Evolutionary conservation across 257 asterid genomes (phyloP).

Genomic region (Nicotiana tomentosiformis): DNA sequence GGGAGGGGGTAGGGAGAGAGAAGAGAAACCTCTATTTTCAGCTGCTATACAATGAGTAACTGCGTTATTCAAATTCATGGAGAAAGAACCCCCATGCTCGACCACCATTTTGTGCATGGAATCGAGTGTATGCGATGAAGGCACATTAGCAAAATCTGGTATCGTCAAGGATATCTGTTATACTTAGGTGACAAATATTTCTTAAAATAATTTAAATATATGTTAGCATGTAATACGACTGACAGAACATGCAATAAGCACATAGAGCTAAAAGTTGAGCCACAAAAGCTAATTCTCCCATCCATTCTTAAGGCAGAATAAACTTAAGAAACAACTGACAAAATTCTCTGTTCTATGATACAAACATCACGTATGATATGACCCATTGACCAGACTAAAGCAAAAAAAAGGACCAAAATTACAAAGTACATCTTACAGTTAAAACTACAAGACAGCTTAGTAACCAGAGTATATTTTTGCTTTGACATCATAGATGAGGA

Average conservation of each 20-base stretch:
- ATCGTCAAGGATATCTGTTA: constrained; percentile 48
- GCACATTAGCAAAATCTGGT: constrained; percentile 76
- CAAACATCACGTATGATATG: neutral
- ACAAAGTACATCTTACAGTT: neutral
- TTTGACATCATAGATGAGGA: constrained; percentile 35
- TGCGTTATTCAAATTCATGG: constrained; percentile 86
- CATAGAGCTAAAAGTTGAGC: neutral
- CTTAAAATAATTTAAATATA: neutral
- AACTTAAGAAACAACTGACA: neutral
- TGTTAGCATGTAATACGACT: neutral
- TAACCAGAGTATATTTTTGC: neutral
- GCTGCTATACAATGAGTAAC: constrained; percentile 91
- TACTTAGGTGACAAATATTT: neutral
- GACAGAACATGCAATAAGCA: neutral
- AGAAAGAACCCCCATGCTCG: constrained; percentile 87
- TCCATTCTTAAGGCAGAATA: neutral
- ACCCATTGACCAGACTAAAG: neutral
- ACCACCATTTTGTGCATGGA: constrained; percentile 88
- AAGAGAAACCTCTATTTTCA: constrained; percentile 71
- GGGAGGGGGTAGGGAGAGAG: neutral
- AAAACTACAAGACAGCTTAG: neutral
- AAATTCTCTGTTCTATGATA: neutral
- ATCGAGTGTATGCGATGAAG: constrained; percentile 63
- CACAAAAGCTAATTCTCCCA: neutral
- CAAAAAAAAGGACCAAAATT: neutral